Percentiles rank a stretch among this genome's conserved stretches.
phyloP scores from a whole-genome alignment of 139 green algal species.

The Closterium sp. region DNA sequence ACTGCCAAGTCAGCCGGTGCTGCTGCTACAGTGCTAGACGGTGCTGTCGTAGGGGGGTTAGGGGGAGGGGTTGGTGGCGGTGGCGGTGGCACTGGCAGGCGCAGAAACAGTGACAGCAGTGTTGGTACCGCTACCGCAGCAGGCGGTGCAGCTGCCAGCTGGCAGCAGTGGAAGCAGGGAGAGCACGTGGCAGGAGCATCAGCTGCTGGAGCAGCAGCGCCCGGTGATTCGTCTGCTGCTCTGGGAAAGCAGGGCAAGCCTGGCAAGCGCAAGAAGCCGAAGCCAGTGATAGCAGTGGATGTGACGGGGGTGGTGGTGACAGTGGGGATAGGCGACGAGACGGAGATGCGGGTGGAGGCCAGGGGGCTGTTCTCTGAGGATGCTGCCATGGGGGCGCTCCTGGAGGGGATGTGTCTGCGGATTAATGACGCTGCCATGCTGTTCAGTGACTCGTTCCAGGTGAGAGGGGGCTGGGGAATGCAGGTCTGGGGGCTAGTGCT shows the following conservation, averaged over 20 bases:
- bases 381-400: background rate
- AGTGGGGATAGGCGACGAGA: background rate
- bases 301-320: background rate
- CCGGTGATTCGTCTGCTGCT: background rate
- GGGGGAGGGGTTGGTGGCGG: background rate
- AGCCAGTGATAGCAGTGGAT: background rate
- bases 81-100: background rate
- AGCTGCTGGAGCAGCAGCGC: background rate
- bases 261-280: background rate
- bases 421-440: background rate
- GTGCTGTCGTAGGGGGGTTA: too few species aligned
- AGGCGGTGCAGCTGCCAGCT: too few species aligned
- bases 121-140: background rate
- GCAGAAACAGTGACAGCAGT: background rate
- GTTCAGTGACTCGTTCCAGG: background rate
- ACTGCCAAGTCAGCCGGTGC: background rate
- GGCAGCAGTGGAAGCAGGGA: too few species aligned
- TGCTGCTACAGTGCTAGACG: background rate
- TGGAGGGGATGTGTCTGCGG: background rate
- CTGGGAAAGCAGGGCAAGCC: background rate
- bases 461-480: constrained; percentile 11
- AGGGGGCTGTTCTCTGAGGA: background rate
- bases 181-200: too few species aligned
- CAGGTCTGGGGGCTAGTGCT: background rate
- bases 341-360: background rate